Conservation (phyloP, 2,329 filamentous ascomycete species). For the Paradendryphiella salina region DNA sequence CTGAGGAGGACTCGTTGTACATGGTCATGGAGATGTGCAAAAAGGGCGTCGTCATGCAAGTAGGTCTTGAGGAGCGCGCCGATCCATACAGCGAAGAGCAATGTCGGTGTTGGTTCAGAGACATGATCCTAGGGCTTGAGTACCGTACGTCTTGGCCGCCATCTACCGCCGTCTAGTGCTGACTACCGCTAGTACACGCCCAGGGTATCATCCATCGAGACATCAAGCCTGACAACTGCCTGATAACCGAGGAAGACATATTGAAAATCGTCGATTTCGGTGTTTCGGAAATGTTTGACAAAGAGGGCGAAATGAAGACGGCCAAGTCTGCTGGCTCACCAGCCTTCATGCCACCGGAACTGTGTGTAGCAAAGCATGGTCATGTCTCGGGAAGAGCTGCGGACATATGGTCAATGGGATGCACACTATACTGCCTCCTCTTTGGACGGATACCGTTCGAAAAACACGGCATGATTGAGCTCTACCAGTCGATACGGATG, state of each 20-base stretch:
- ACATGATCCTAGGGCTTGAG: slow-evolving; percentile 92
- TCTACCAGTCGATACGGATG: slow-evolving; percentile 84
- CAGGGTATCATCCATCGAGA: slow-evolving; percentile 95
- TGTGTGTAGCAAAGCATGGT: slow-evolving; percentile 84
- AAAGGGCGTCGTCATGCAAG: slow-evolving; percentile 95
- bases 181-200: slow-evolving; percentile 68
- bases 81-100: slow-evolving; percentile 80
- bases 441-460: slow-evolving; percentile 91
- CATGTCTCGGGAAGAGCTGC: slow-evolving; percentile 86
- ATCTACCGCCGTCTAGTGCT: slow-evolving; percentile 14
- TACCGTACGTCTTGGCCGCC: slow-evolving; percentile 64
- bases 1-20: slow-evolving; percentile 92
- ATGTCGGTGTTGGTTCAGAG: slow-evolving; percentile 90
- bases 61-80: slow-evolving; percentile 80
- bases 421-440: slow-evolving; percentile 88
- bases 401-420: slow-evolving; percentile 98
- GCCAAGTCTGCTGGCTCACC: slow-evolving; percentile 93
- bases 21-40: slow-evolving; percentile 99
- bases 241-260: slow-evolving; percentile 88
- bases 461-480: slow-evolving; percentile 74
- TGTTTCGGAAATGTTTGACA: slow-evolving; percentile 98
- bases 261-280: slow-evolving; percentile 98
- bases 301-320: slow-evolving; percentile 82
- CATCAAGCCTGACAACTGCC: slow-evolving; percentile 95
- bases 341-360: slow-evolving; percentile 89